phyloP scores from a whole-genome alignment of 2,329 filamentous ascomycete species.

The Botrytis deweyae region DNA sequence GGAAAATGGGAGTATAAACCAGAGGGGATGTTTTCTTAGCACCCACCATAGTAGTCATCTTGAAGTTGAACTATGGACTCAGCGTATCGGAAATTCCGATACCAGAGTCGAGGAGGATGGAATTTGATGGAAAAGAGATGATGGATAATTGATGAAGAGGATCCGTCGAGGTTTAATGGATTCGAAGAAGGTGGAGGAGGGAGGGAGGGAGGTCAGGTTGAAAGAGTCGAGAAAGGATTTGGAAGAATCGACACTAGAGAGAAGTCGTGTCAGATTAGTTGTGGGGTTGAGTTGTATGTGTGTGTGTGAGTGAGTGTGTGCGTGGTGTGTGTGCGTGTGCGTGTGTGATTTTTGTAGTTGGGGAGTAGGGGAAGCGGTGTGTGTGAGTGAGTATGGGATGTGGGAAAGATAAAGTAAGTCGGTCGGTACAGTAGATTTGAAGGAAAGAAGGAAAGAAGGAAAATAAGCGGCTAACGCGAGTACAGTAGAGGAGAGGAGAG shows the following conservation, averaged over 20 bases:
- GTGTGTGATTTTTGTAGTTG: not conserved
- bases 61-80: conserved; percentile 42
- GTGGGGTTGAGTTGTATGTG: not conserved
- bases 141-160: not conserved
- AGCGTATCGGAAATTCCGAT: conserved; percentile 36
- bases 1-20: conserved; percentile 44
- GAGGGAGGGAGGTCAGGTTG: not conserved
- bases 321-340: not conserved
- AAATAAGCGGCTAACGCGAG: conserved; percentile 19
- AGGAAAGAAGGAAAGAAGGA: not conserved
- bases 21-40: conserved; percentile 42
- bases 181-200: not conserved
- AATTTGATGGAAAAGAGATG: not conserved
- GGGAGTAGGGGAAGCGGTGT: conserved; percentile 1
- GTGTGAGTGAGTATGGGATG: conserved; percentile 4
- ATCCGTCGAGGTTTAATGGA: not conserved
- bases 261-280: conserved; percentile 8
- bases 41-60: conserved; percentile 64
- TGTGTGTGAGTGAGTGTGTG: not conserved
- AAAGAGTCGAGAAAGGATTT: not conserved
- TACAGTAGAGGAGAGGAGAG: not conserved
- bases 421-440: conserved; percentile 13
- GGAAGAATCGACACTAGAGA: conserved; percentile 16
- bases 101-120: conserved; percentile 28
- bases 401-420: too few relatives aligned